Conservation (phyloP, 2,329 filamentous ascomycete species). For the Stagonosporopsis cucurbitacearum region DNA sequence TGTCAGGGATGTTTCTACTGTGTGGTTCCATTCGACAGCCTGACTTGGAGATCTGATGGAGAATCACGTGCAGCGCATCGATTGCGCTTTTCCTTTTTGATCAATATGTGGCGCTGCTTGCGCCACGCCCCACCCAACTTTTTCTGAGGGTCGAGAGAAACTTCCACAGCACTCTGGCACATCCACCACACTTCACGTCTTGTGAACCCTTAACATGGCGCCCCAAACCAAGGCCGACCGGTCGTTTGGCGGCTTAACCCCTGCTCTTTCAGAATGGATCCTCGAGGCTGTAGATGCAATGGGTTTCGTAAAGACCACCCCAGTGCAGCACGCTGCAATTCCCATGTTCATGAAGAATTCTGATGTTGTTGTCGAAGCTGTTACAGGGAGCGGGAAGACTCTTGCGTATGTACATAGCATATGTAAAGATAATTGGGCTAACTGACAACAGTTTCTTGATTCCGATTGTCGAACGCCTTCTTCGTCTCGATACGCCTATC, state of each 20-base stretch:
- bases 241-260: constrained; percentile 73
- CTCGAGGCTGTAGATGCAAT: constrained; percentile 82
- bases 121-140: constrained; percentile 20
- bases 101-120: constrained; percentile 13
- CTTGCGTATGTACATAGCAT: constrained; percentile 30
- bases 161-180: constrained; percentile 8
- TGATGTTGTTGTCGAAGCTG: constrained; percentile 85
- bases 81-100: neutral
- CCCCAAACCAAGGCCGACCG: constrained; percentile 49
- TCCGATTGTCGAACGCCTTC: constrained; percentile 79
- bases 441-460: constrained; percentile 67
- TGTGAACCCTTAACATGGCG: constrained; percentile 33
- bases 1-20: neutral
- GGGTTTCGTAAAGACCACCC: constrained; percentile 88
- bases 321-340: constrained; percentile 91
- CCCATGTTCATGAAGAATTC: constrained; percentile 89
- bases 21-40: neutral
- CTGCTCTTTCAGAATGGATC: constrained; percentile 80
- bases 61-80: neutral
- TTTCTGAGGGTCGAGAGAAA: constrained; percentile 23
- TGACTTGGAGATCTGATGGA: neutral
- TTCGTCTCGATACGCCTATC: constrained; percentile 79
- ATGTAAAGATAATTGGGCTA: neutral
- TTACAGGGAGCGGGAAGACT: constrained; percentile 47
- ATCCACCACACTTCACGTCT: constrained; percentile 10